A percentile compares a stretch with the other conserved stretches of the same genome.
phyloP scores from a whole-genome alignment of 345 rosid genomes.

The Eucalyptus regnans region DNA sequence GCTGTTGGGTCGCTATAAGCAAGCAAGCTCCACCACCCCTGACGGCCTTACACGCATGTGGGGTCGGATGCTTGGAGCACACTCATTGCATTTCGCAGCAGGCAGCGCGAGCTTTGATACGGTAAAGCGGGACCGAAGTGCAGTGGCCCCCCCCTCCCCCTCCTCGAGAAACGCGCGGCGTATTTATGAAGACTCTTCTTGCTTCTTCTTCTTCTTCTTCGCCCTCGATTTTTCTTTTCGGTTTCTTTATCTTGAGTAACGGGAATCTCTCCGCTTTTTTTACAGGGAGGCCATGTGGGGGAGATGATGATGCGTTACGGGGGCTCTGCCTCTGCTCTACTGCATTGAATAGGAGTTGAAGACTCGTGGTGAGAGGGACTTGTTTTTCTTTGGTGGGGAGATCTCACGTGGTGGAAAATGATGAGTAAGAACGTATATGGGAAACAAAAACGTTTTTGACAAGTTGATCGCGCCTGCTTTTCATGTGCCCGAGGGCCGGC shows the following conservation, averaged over 20 bases:
- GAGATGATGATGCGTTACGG: not conserved
- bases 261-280: not conserved
- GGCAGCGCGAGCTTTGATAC: not conserved
- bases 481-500: not conserved
- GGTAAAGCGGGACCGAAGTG: not conserved
- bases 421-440: not conserved
- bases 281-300: not conserved
- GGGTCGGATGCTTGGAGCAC: conserved; percentile 49
- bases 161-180: not conserved
- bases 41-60: conserved; percentile 25
- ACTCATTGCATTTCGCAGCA: conserved; percentile 40
- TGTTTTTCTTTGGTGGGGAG: not conserved
- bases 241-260: not conserved
- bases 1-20: not conserved
- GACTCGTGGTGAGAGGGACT: not conserved
- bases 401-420: not conserved
- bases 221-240: not conserved
- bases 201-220: not conserved
- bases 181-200: not conserved
- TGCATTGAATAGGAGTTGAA: not conserved
- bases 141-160: not conserved
- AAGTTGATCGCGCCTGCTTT: fast-evolving
- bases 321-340: not conserved
- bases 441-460: not conserved
- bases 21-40: not conserved